Evolutionary conservation across 2,329 filamentous ascomycete species (phyloP), one percentile per base, ranked within the genome.

Genomic region (Pestalotiopsis sp.): DNA sequence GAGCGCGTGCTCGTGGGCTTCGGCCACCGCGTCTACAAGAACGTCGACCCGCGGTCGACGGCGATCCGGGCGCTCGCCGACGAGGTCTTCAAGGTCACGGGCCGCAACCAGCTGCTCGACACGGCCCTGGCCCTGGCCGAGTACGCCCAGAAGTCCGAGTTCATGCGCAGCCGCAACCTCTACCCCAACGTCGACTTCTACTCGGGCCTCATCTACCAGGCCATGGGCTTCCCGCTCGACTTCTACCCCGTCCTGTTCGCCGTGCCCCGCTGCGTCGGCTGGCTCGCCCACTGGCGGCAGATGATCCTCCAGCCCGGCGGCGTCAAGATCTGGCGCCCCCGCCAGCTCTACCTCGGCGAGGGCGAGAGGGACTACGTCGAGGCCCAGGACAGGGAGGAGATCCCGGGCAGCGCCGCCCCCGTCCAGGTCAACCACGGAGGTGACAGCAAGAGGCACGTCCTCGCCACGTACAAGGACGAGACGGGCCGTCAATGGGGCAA

Each of bases 11-110:
- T 88, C 2, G 86, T 87, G 31, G 86, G 86, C 6, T 87, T 87
- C 73, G 86, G 86, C 4, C 86, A 88, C 76, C 81, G 85, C 25
- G 82, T 87, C 27, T 87, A 87, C 77, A 84, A 86, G 72, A 86
- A 85, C 72, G 82, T 84, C 0, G 86, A 88, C 70, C 86, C 86
- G 4, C 82, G 86, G 3, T 84, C 81, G 12, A 85, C 80, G 5
- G 83, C 83, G 41, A 86, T 88, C 69, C 79, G 82, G 4, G 76
- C 82, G 70, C 80, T 87, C 1, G 84, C 85, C 39, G 83, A 86
- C 66, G 79, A 83, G 69, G 84, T 86, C 23, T 86, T 86, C 74
- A 76, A 79, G 59, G 83, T 85, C 31, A 85, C 84, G 1, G 84
- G 84, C 4, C 79, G 84, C n/a, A 86, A 86, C 76, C 78, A 83